Conservation (phyloP, 2,329 filamentous ascomycete species). For the Neodidymelliopsis sp. region DNA sequence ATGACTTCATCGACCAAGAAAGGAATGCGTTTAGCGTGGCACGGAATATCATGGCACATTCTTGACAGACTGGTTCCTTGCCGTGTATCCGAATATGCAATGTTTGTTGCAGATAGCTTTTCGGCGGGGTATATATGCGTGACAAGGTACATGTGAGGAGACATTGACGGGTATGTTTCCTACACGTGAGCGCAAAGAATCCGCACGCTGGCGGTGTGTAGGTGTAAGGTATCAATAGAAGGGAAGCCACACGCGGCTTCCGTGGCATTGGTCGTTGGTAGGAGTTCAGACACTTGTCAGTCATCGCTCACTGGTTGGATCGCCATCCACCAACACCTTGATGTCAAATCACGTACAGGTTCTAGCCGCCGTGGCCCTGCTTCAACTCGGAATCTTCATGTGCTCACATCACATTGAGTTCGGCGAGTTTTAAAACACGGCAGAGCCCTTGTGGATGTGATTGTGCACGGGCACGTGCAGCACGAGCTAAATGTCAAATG, state of each 20-base stretch:
- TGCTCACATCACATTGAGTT: neutral
- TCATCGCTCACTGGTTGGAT: neutral
- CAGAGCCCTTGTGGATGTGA: slow-evolving; percentile 10
- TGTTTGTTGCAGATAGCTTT: neutral
- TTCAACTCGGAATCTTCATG: neutral
- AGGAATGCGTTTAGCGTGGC: neutral
- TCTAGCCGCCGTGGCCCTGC: neutral
- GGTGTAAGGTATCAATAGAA: slow-evolving; percentile 1
- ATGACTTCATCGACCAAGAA: slow-evolving; percentile 10
- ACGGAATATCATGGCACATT: neutral
- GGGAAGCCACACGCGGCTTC: neutral
- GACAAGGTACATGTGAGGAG: neutral
- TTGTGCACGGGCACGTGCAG: slow-evolving; percentile 10
- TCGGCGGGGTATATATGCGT: neutral
- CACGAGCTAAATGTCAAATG: slow-evolving; percentile 6
- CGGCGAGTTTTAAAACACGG: slow-evolving; percentile 10
- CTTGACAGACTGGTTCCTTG: slow-evolving; percentile 3
- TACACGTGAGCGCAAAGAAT: neutral
- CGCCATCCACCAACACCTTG: neutral
- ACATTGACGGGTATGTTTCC: neutral
- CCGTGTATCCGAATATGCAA: neutral
- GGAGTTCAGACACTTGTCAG: neutral
- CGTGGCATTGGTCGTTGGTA: neutral
- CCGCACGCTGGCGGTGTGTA: neutral
- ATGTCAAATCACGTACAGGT: neutral